Evolutionary conservation across 306 rosid genomes (phyloP).

Genomic region (Lathyrus aphaca): DNA sequence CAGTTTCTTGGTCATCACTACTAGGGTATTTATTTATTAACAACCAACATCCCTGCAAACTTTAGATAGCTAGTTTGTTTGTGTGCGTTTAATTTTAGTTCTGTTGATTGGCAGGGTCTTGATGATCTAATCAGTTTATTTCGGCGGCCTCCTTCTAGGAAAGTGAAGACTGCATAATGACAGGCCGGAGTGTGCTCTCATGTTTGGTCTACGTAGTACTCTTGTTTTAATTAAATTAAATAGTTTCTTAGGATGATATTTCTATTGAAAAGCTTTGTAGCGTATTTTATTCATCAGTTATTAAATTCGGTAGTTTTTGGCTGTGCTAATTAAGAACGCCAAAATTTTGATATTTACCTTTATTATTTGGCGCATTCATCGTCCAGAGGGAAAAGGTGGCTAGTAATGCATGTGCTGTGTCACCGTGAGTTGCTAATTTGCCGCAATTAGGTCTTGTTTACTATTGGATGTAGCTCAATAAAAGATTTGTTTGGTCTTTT

Average conservation of each 20-base stretch:
- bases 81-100: conserved; percentile 28
- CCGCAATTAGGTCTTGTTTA: background rate
- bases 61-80: conserved; percentile 2
- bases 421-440: conserved; percentile 15
- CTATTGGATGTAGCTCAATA: conserved; percentile 31
- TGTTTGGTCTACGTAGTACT: conserved; percentile 34
- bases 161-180: conserved; percentile 84
- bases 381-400: conserved; percentile 27
- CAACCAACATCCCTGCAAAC: conserved; percentile 21
- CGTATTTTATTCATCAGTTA: conserved; percentile 13
- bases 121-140: conserved; percentile 93
- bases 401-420: conserved; percentile 14
- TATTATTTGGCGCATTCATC: conserved; percentile 35
- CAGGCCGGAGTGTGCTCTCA: conserved; percentile 15
- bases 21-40: conserved; percentile 45
- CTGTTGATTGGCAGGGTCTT: conserved; percentile 70
- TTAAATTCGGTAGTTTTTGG: conserved; percentile 30
- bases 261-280: conserved; percentile 36
- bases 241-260: conserved; percentile 39
- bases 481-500: conserved; percentile 28
- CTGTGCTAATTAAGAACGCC: conserved; percentile 37
- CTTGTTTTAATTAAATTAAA: conserved; percentile 18
- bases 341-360: conserved; percentile 41
- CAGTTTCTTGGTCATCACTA: conserved; percentile 58
- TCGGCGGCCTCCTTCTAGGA: conserved; percentile 93